Percentiles rank a stretch among this genome's conserved stretches.
phyloP scores from a whole-genome alignment of 2,329 filamentous ascomycete genomes.

The Paradendryphiella salina region DNA sequence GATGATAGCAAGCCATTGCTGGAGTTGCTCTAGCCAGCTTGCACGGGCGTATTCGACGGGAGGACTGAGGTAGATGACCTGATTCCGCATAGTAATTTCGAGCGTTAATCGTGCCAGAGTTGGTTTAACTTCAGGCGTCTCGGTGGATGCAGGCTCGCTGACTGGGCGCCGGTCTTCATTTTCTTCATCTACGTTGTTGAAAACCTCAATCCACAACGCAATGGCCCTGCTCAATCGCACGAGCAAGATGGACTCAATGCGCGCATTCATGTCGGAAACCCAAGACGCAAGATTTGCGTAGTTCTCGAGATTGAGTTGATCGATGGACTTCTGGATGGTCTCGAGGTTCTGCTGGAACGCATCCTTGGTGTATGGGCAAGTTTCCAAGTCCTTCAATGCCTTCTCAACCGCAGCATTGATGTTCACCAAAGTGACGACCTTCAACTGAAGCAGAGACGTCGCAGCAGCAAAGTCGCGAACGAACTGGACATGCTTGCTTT shows the following conservation, averaged over 20 bases:
- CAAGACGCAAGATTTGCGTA: conserved; percentile 91
- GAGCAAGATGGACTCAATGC: conserved; percentile 79
- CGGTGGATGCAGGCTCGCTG: conserved; percentile 49
- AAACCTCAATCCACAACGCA: conserved; percentile 82
- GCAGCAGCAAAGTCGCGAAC: conserved; percentile 89
- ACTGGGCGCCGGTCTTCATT: conserved; percentile 33
- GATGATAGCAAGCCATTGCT: conserved; percentile 89
- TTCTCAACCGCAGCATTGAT: conserved; percentile 84
- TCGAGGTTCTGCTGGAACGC: conserved; percentile 81
- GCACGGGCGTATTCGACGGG: conserved; percentile 89
- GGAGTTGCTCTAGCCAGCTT: conserved; percentile 90
- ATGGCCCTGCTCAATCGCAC: conserved; percentile 84
- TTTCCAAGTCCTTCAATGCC: conserved; percentile 78
- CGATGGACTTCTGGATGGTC: conserved; percentile 85
- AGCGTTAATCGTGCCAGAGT: conserved; percentile 75
- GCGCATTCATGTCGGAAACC: conserved; percentile 83
- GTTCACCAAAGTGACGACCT: conserved; percentile 75
- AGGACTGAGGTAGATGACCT: conserved; percentile 94
- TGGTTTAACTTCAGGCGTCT: conserved; percentile 54
- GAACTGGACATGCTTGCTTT: conserved; percentile 95
- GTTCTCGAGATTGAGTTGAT: conserved; percentile 94
- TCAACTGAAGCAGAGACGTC: conserved; percentile 84
- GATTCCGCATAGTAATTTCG: conserved; percentile 96
- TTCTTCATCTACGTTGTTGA: conserved; percentile 58
- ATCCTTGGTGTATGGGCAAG: conserved; percentile 78